Conservation (phyloP, 495 filamentous ascomycete genomes). For the Letharia lupina region DNA sequence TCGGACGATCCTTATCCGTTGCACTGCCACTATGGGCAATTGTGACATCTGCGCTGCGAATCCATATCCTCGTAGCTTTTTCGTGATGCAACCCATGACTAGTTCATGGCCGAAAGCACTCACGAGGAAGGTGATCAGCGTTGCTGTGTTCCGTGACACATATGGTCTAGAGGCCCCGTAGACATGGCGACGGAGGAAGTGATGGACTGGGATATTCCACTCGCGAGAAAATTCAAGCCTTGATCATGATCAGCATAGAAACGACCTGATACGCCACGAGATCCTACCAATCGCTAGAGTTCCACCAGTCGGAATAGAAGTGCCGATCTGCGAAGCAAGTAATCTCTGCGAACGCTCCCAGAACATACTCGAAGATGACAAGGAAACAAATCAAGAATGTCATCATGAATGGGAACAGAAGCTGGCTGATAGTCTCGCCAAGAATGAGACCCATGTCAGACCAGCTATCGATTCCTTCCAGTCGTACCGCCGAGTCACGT, state of each 20-base stretch:
- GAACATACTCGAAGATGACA: conserved; percentile 93
- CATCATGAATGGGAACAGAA: conserved; percentile 96
- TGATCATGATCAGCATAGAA: conserved; percentile 7
- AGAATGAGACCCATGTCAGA: conserved; percentile 70
- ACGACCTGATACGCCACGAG: background rate
- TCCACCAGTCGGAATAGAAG: conserved; percentile 98
- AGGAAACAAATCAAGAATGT: conserved; percentile 92
- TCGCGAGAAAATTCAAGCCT: conserved; percentile 94
- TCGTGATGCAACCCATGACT: conserved; percentile 96
- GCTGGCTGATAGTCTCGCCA: conserved; percentile 83
- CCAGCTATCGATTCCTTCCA: conserved; percentile 49
- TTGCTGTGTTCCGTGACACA: conserved; percentile 71
- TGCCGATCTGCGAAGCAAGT: conserved; percentile 90
- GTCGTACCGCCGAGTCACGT: conserved; percentile 58
- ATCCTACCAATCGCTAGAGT: conserved; percentile 47
- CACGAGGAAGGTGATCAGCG: conserved; percentile 85
- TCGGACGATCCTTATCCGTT: conserved; percentile 67
- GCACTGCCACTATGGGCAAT: conserved; percentile 84
- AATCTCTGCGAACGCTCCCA: conserved; percentile 89
- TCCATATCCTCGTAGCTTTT: conserved; percentile 91
- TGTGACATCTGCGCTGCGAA: conserved; percentile 94
- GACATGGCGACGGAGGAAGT: conserved; percentile 91
- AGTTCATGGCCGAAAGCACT: conserved; percentile 85
- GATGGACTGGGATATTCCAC: conserved; percentile 98
- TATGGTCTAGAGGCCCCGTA: conserved; percentile 70